These are phyloP conservation scores for Hymenoscyphus occultus DNA, from an alignment of 2,329 filamentous ascomycete genomes.

Conservation along the genomic window DNA sequence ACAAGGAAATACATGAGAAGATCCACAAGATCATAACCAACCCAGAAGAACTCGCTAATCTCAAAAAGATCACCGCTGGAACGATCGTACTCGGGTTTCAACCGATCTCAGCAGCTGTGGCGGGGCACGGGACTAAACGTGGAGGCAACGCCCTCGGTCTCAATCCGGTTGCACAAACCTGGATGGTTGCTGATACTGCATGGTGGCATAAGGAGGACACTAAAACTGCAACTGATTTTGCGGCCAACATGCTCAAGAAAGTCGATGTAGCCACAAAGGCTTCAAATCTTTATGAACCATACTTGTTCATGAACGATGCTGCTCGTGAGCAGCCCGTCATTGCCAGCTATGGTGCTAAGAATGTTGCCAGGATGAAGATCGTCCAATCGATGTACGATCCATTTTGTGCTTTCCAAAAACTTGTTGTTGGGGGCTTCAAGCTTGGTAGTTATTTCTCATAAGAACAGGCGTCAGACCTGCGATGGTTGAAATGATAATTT, in stretches of 20 bases:
- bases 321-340: not conserved
- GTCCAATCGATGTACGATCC: slow-evolving; percentile 3
- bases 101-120: not conserved
- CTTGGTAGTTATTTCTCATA: not conserved
- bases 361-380: not conserved
- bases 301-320: slow-evolving; percentile 8
- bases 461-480: no score
- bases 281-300: not conserved
- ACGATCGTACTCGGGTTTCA: slow-evolving; percentile 1
- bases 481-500: no score
- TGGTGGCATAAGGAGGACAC: slow-evolving; percentile 1
- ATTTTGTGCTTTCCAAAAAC: not conserved
- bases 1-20: not conserved
- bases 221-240: not conserved
- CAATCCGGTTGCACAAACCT: not conserved
- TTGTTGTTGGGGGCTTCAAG: not conserved
- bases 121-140: not conserved
- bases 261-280: not conserved
- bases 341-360: slow-evolving; percentile 1
- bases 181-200: slow-evolving; percentile 4
- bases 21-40: slow-evolving; percentile 4
- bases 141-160: slow-evolving; percentile 2
- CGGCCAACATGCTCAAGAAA: not conserved
- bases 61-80: slow-evolving; percentile 1
- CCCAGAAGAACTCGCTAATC: slow-evolving; percentile 2